Conservation (phyloP, 1,284 basidiomycete genomes). For the Cutaneotrichosporon sp. region DNA sequence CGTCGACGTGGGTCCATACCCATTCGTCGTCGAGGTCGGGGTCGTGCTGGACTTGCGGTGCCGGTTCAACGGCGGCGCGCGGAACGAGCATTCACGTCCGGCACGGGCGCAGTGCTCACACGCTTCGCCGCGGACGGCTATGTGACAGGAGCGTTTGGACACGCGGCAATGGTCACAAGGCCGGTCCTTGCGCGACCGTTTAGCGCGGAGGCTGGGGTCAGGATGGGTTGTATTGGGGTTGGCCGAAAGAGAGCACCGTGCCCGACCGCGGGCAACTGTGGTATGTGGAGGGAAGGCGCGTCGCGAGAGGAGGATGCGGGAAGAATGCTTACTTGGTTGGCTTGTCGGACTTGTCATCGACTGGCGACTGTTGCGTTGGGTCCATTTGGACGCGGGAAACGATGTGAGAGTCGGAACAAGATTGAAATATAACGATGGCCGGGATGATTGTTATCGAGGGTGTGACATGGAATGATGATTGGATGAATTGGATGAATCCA, state of each 20-base stretch:
- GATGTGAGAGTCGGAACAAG: background rate
- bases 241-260: background rate
- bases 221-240: background rate
- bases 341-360: background rate
- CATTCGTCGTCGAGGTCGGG: conserved; percentile 1
- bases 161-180: conserved; percentile 30
- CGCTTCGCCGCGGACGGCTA: conserved; percentile 24
- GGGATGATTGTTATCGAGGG: background rate
- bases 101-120: conserved; percentile 24
- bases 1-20: background rate
- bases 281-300: background rate
- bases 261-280: background rate
- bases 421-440: background rate
- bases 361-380: background rate
- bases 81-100: conserved; percentile 23
- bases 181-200: conserved; percentile 27
- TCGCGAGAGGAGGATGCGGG: background rate
- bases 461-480: background rate
- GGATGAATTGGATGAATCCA: background rate
- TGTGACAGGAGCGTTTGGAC: conserved; percentile 26
- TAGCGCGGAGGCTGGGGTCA: conserved; percentile 20
- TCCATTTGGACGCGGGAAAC: background rate
- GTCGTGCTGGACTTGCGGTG: conserved; percentile 20
- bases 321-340: background rate
- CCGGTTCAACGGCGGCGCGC: conserved; percentile 23